phyloP scores from a whole-genome alignment of 2,329 filamentous ascomycete genomes.

The Cladosporium phlei region DNA sequence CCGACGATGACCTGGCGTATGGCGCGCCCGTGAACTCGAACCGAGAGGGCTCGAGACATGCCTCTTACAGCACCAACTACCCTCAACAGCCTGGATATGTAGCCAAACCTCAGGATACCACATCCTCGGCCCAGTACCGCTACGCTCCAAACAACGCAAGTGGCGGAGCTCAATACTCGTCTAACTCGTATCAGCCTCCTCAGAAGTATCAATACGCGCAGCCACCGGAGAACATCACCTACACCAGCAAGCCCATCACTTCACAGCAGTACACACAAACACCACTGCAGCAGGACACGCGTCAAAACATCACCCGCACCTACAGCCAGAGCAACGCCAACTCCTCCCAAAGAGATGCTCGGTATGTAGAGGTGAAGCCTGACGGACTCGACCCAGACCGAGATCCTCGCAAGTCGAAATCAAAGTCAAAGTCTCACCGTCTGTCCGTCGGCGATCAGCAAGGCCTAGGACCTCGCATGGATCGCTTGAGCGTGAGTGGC shows the following conservation, averaged over 20 bases:
- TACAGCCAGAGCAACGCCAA: constrained; percentile 19
- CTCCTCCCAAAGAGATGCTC: constrained; percentile 26
- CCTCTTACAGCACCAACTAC: constrained; percentile 15
- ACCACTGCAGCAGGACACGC: constrained; percentile 18
- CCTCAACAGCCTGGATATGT: constrained; percentile 17
- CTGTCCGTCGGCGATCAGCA: constrained; percentile 17
- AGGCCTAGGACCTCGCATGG: constrained; percentile 39
- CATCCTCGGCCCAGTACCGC: constrained; percentile 22
- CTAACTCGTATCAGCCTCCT: constrained; percentile 5
- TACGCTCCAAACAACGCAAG: constrained; percentile 2
- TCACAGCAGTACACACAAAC: constrained; percentile 19
- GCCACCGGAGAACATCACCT: constrained; percentile 38
- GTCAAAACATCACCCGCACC: constrained; percentile 16
- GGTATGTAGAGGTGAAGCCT: constrained; percentile 41
- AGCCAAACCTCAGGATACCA: constrained; percentile 8
- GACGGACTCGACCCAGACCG: constrained; percentile 22
- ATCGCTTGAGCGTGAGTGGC: constrained; percentile 45
- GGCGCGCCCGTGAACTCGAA: constrained; percentile 17
- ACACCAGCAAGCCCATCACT: constrained; percentile 35
- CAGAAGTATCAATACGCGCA: constrained; percentile 37
- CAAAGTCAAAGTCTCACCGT: constrained; percentile 18
- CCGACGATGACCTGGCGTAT: constrained; percentile 31
- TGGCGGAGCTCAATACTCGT: constrained; percentile 21
- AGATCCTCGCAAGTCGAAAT: constrained; percentile 17
- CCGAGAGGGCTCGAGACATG: constrained; percentile 12